Percentiles rank a stretch among this genome's conserved stretches.
Conservation (phyloP, 768 basidiomycete species). For the Xerocomellus intermedius region DNA sequence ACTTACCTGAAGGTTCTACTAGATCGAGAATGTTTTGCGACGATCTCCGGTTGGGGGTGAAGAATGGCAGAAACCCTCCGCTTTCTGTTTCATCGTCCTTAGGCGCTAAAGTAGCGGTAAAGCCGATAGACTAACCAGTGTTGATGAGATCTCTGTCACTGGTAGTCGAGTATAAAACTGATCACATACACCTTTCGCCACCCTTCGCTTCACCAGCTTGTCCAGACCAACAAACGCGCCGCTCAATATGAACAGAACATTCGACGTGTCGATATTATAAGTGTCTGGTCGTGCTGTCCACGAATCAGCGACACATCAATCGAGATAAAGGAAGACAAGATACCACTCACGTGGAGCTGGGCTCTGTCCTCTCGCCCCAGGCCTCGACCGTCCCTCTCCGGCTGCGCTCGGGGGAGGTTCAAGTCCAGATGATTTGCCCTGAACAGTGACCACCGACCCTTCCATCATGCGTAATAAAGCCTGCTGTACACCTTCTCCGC, state of each 20-base stretch:
- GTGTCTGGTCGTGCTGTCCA: conserved; percentile 58
- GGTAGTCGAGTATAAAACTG: background rate
- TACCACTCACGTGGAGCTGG: conserved; percentile 23
- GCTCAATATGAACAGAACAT: conserved; percentile 91
- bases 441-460: conserved; percentile 80
- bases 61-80: conserved; percentile 58
- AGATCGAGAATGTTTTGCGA: conserved; percentile 57
- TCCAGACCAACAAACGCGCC: conserved; percentile 96
- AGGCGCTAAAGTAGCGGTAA: conserved; percentile 54
- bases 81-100: conserved; percentile 37
- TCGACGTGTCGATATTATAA: conserved; percentile 81
- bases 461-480: conserved; percentile 92
- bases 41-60: conserved; percentile 68
- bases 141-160: background rate
- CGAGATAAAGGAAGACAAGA: background rate
- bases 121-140: conserved; percentile 80
- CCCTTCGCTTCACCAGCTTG: conserved; percentile 70
- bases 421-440: conserved; percentile 58
- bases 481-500: conserved; percentile 96
- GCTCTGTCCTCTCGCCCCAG: conserved; percentile 49
- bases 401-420: conserved; percentile 45
- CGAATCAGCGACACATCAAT: background rate
- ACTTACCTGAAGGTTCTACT: conserved; percentile 67
- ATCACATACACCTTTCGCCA: conserved; percentile 77
- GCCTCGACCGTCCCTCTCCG: conserved; percentile 46